These are phyloP conservation scores for Cardiospermum halicacabum DNA, from an alignment of 345 rosid species.

Conservation along the genomic window DNA sequence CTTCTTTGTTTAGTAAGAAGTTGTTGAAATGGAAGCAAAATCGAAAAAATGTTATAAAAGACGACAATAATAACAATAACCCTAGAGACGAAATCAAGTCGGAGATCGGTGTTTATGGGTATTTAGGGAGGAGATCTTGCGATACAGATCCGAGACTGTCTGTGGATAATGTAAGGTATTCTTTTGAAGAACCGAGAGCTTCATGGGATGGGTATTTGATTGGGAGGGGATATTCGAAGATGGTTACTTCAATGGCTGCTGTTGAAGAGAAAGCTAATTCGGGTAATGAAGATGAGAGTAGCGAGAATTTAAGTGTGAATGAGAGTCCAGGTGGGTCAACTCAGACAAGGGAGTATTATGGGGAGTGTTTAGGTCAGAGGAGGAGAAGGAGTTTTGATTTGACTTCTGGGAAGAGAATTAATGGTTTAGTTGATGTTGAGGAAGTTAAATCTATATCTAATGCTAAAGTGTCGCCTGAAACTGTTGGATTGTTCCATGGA, in stretches of 20 bases:
- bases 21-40: conserved; percentile 44
- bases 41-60: conserved; percentile 27
- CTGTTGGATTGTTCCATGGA: conserved; percentile 52
- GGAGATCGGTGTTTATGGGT: conserved; percentile 37
- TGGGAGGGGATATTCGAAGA: conserved; percentile 48
- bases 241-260: conserved; percentile 35
- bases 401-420: conserved; percentile 41
- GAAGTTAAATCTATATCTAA: conserved; percentile 56
- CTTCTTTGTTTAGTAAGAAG: conserved; percentile 48
- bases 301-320: conserved; percentile 28
- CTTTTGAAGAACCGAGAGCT: conserved; percentile 71
- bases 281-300: conserved; percentile 23
- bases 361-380: conserved; percentile 42
- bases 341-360: conserved; percentile 76
- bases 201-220: conserved; percentile 76
- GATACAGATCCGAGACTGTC: conserved; percentile 43
- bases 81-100: conserved; percentile 15
- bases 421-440: conserved; percentile 50
- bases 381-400: conserved; percentile 75
- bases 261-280: conserved; percentile 48
- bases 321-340: conserved; percentile 67
- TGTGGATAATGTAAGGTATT: conserved; percentile 37
- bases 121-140: conserved; percentile 50
- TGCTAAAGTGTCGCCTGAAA: conserved; percentile 67
- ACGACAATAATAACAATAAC: conserved; percentile 16